These are phyloP conservation scores for Asterophora parasitica DNA, from an alignment of 768 basidiomycete species.

Conservation along the genomic window DNA sequence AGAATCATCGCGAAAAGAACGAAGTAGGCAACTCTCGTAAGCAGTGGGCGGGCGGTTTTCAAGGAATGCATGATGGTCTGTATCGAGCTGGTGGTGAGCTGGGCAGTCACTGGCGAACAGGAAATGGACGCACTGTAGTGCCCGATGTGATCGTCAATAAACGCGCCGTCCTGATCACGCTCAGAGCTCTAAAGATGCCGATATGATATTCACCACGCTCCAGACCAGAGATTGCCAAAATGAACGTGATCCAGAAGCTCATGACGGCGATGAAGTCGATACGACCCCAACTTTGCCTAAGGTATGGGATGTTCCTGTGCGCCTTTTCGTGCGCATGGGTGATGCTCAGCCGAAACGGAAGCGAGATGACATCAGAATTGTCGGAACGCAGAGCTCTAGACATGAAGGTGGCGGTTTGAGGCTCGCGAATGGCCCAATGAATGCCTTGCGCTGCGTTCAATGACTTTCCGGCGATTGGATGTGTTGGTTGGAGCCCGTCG, in stretches of 20 bases:
- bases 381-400: slow-evolving; percentile 45
- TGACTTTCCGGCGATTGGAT: slow-evolving; percentile 31
- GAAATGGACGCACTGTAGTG: slow-evolving; percentile 63
- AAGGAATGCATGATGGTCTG: slow-evolving; percentile 86
- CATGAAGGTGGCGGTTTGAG: slow-evolving; percentile 44
- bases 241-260: slow-evolving; percentile 84
- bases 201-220: slow-evolving; percentile 72
- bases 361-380: slow-evolving; percentile 40
- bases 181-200: slow-evolving; percentile 84
- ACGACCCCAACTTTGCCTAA: slow-evolving; percentile 89
- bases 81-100: neutral
- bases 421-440: slow-evolving; percentile 38
- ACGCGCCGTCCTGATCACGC: slow-evolving; percentile 77
- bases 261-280: slow-evolving; percentile 85
- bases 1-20: slow-evolving; percentile 84
- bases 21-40: slow-evolving; percentile 87
- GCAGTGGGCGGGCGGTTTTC: slow-evolving; percentile 85
- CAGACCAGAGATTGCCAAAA: slow-evolving; percentile 57
- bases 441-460: slow-evolving; percentile 26
- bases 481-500: slow-evolving; percentile 19
- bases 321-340: slow-evolving; percentile 49
- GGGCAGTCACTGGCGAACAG: neutral
- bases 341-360: slow-evolving; percentile 64
- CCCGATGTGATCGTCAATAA: slow-evolving; percentile 85
- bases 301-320: slow-evolving; percentile 74